Percentiles rank a stretch among this genome's conserved stretches.
These are phyloP conservation scores for Monoraphidium neglectum DNA, from an alignment of 139 green algal genomes.

Conservation along the genomic window DNA sequence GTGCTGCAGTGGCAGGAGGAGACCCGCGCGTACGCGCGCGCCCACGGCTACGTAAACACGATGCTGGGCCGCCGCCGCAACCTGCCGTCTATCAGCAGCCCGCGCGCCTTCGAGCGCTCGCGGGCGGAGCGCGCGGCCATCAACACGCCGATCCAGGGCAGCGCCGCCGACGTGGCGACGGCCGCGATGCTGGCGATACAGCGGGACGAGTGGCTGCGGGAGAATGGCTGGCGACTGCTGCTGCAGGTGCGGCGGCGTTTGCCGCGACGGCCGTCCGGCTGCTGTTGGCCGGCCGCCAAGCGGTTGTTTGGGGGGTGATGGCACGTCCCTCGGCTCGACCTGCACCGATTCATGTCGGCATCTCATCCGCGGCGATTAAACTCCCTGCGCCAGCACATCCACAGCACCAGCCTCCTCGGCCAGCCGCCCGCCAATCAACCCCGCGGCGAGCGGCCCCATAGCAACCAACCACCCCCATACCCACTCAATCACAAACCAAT, in stretches of 20 bases:
- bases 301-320: too few relatives aligned
- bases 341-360: too few relatives aligned
- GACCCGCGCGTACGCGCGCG: constrained; percentile 51
- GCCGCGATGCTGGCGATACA: constrained; percentile 93
- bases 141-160: constrained; percentile 98
- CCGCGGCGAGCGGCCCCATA: too few relatives aligned
- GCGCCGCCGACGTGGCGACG: constrained; percentile 92
- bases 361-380: too few relatives aligned
- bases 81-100: constrained; percentile 54
- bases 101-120: neutral
- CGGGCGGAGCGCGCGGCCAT: constrained; percentile 86
- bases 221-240: constrained; percentile 89
- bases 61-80: constrained; percentile 78
- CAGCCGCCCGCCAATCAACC: too few relatives aligned
- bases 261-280: too few relatives aligned
- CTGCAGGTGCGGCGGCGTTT: constrained; percentile 73
- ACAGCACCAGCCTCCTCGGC: too few relatives aligned
- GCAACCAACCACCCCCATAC: too few relatives aligned
- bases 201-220: constrained; percentile 54
- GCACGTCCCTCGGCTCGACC: too few relatives aligned
- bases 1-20: constrained; percentile 81
- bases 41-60: constrained; percentile 73
- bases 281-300: too few relatives aligned
- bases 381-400: too few relatives aligned
- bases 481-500: too few relatives aligned